Evolutionary conservation across 2,329 filamentous ascomycete species (phyloP), one percentile per base, ranked within the genome.

Genomic region (Paraphoma chrysanthemicola): DNA sequence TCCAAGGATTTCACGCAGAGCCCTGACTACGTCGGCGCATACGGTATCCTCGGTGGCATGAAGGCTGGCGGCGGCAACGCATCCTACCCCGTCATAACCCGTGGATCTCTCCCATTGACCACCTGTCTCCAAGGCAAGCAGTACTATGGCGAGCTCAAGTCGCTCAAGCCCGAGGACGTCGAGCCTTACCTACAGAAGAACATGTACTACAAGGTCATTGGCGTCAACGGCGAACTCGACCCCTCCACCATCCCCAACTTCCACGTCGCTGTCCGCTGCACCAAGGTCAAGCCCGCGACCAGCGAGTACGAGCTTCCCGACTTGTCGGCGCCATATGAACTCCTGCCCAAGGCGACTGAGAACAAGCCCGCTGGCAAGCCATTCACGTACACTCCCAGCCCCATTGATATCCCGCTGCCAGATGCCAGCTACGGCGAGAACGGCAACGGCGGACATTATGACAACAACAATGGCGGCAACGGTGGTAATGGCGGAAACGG

Each of bases 131-230:
- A 74, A 50, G 73, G 69, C 53, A 74, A 73, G 53, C 54, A 72
- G 41, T 63, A 64, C 48, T 36, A 48, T 44, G 74, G 73, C 53
- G 58, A 71, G 48, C 64, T 77, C 54, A 58, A 68, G 36, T 72
- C 69, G 0, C 66, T 76, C 17, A 58, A 68, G 56, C 68, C 70
- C 41, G 71, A 74, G 38, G 54, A 72, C 42, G 68, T 75, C 39
- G 67, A 71, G 56, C 52, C 66, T 7, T 77, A 76, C 65, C 70
- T 77, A n/a, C 61, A 62, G 44, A 51, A 70, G 47, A 63, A 77
- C 64, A 64, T 77, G 23, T 62, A 69, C 67, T 77, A 74, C 68
- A 72, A 69, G 50, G 65, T 77, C 39, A 63, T 77, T 29, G 67
- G 68, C 39, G 57, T 66, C 44, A 67, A 71, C 29, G 68, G 69